Evolutionary conservation across 2,329 filamentous ascomycete species (phyloP).

Genomic region (Talaromyces sp.): DNA sequence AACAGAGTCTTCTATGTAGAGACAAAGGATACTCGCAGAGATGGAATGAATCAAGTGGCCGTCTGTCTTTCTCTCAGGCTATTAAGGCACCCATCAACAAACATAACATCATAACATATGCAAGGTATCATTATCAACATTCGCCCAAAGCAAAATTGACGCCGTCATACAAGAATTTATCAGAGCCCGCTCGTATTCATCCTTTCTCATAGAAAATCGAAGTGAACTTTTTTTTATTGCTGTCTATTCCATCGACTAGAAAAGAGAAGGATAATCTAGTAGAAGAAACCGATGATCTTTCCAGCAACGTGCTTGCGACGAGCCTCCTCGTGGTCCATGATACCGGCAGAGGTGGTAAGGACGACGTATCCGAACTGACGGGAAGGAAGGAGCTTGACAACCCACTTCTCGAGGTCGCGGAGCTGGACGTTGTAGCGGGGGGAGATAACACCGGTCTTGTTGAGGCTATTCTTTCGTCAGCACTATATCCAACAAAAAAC

Average conservation of each 20-base stretch:
- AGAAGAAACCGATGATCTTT: conserved; percentile 99
- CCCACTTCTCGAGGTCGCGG: conserved; percentile 98
- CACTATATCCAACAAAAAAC: background rate
- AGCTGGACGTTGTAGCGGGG: conserved; percentile 99
- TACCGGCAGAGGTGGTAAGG: conserved; percentile 97
- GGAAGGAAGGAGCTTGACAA: conserved; percentile 95
- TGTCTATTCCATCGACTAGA: conserved; percentile 2
- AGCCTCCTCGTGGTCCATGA: conserved; percentile 99
- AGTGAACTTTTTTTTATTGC: conserved; percentile 27
- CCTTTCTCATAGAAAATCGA: conserved; percentile 24
- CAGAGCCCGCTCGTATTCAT: conserved; percentile 21
- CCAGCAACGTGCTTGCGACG: conserved; percentile 97
- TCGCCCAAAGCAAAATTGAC: conserved; percentile 21
- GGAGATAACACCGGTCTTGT: conserved; percentile 99
- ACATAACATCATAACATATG: conserved; percentile 14
- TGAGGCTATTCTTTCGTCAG: conserved; percentile 55
- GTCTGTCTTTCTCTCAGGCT: conserved; percentile 23
- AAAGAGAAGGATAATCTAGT: conserved; percentile 55
- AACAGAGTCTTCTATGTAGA: no score
- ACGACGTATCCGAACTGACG: conserved; percentile 99
- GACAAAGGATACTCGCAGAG: background rate
- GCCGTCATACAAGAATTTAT: conserved; percentile 22
- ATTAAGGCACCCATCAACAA: conserved; percentile 24
- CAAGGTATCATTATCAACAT: conserved; percentile 26
- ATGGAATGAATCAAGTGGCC: background rate